Evolutionary conservation across 805 yeast genomes (phyloP), one percentile per base, ranked within the genome.

Genomic region (Candida jianshihensis): DNA sequence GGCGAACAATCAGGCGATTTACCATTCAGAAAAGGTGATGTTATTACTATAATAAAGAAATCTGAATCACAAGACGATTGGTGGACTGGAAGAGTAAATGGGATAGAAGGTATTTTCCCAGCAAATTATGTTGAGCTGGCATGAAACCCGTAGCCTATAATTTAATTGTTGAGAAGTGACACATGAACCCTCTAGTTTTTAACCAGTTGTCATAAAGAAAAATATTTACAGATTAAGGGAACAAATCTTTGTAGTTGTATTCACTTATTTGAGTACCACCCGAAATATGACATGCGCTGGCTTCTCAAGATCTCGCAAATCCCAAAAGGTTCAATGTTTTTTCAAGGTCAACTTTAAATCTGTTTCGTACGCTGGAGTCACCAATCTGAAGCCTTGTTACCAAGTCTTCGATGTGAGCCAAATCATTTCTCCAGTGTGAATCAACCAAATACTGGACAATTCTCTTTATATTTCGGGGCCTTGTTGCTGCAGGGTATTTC

Each of bases 21-120:
- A 52, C 75, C 95, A 5, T 92, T 92, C 70, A 80, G 76, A 47
- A 92, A 92, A 66, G 98, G 98, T 37, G 98, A 92, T 59, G 82
- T 85, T 13, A 85, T 92, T 48, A 81, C 86, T 30, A 83, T 92
- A 46, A 64, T 85, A 38, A 86, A 88, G 59, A 86, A 84, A 60
- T 78, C 92, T 9, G 89, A 83, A 8, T 81, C 96, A 12, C 75
- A 78, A 34, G 95, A 92, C 57, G 97, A 92, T 58, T 92, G 98
- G 98, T 92, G 98, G 98, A 87, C 96, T 0, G 98, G 98, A 19
- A 78, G 83, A 56, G 66, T 78, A 37, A 84, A 83, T 47, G 90
- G 94, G 11, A 63, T 63, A 42, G 86, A 85, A 50, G 98, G 98
- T 30, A 89, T 89, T 17, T 90, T 90, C 72, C 98, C 98, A 9